Conservation (phyloP, 2,329 filamentous ascomycete genomes). For the Chrysosporium keratinophilum region DNA sequence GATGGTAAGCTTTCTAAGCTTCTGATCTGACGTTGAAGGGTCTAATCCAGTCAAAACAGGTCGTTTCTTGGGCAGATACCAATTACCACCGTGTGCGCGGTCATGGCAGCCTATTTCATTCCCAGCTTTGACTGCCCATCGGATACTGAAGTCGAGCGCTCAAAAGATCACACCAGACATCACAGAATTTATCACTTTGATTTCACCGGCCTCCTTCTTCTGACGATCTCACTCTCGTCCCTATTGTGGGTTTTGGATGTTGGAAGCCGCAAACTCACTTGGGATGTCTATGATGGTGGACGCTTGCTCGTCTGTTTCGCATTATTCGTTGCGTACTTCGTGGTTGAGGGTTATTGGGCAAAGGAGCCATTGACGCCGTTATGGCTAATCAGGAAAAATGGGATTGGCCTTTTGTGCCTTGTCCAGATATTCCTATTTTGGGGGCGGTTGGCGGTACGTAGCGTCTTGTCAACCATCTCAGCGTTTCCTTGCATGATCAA, state of each 20-base stretch:
- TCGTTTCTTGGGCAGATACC: conserved; percentile 10
- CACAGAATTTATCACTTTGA: background rate
- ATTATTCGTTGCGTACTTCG: background rate
- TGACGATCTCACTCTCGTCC: background rate
- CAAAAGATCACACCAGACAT: background rate
- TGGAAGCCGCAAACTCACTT: background rate
- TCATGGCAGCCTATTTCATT: background rate
- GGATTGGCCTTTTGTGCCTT: background rate
- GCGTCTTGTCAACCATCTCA: background rate
- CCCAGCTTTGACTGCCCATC: background rate
- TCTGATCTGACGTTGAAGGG: too few species aligned
- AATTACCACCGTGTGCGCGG: conserved; percentile 1
- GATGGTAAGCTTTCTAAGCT: conserved; percentile 8
- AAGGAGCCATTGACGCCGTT: background rate
- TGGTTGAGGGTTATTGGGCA: background rate
- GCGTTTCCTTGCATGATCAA: background rate
- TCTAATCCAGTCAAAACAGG: conserved; percentile 1
- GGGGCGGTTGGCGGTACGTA: background rate
- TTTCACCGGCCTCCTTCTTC: background rate
- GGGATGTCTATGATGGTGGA: background rate
- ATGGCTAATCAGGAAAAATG: background rate
- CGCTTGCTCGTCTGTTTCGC: background rate
- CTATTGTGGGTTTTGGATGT: background rate
- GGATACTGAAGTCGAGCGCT: too few species aligned
- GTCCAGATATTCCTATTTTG: background rate